These are phyloP conservation scores for Aegilops sharonensis DNA, from an alignment of 176 grass and related monocot species.

Conservation along the genomic window DNA sequence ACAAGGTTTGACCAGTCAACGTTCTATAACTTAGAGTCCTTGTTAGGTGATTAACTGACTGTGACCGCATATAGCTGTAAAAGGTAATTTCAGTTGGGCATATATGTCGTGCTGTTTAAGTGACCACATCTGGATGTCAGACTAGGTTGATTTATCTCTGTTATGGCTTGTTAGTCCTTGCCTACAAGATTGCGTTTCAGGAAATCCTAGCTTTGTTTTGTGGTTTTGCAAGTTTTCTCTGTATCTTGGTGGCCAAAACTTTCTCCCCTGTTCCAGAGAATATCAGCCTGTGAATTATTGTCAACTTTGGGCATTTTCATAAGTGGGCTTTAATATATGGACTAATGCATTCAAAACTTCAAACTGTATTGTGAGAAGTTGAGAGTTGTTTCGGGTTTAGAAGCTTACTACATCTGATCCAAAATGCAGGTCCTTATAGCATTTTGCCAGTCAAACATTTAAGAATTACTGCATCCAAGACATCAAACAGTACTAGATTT, in stretches of 20 bases:
- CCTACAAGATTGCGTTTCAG: not conserved
- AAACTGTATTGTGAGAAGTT: too few species aligned
- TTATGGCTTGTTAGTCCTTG: slow-evolving; percentile 1
- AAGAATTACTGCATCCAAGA: not conserved
- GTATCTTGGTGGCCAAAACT: slow-evolving; percentile 2
- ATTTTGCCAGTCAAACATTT: not conserved
- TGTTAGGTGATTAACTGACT: slow-evolving; percentile 7
- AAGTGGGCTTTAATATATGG: not conserved
- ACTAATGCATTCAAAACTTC: too few species aligned
- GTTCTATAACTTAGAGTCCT: not conserved
- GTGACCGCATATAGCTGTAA: slow-evolving; percentile 3
- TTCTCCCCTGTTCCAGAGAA: slow-evolving; percentile 11
- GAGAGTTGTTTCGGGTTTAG: not conserved
- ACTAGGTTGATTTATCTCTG: not conserved
- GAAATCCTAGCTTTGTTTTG: not conserved
- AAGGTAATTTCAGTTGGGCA: slow-evolving; percentile 3
- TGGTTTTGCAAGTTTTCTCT: not conserved
- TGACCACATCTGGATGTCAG: not conserved
- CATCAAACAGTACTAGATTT: not conserved
- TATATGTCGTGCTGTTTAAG: not conserved
- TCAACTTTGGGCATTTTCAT: not conserved
- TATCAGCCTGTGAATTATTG: not conserved
- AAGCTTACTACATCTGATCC: not conserved
- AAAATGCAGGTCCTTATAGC: not conserved
- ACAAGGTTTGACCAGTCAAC: slow-evolving; percentile 12